Evolutionary conservation across 2,329 filamentous ascomycete genomes (phyloP), one percentile per base, ranked within the genome.

Genomic region (Fusarium odoratissimum): DNA sequence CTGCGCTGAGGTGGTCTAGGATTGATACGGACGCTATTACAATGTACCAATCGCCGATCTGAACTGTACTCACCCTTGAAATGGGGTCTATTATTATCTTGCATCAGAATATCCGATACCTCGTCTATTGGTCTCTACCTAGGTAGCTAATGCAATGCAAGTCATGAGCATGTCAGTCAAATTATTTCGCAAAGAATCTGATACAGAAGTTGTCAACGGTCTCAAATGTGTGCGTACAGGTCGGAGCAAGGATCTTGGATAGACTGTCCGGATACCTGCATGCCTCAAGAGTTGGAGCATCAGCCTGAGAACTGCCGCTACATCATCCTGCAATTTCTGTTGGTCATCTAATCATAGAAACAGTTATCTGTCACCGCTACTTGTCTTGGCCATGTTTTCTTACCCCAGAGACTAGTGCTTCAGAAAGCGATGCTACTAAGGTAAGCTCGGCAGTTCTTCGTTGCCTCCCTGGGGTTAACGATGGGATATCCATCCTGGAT

Each of bases 191-290:
- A 45, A 44, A 52, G 19, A 19, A 28, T 25, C 17, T 64, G 48
- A 69, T 69, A 64, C 65, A 31, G 33, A 17, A 46, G 19, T 21
- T 28, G 14, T 33, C 37, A 37, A 63, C 30, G 41, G 51, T 41
- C 41, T 41, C 60, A 67, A 28, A 51, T 45, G 33, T 17, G 19
- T 28, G 48, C 28, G 30, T 31, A 62, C 48, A 67, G 54, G 40
- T 35, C 51, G 52, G 44, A 42, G 40, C 62, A 71, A 41, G 54
- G 49, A 62, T 67, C 44, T 49, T 35, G 35, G 56, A 73, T 64
- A 56, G 67, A 67, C 54, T 64, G 37, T 46, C 46, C 66, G 54
- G 70, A 71, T 49, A 54, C 66, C 41, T 73, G 70, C 70, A 71
- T 73, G 41, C 44, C 40, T 46, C 37, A 51, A 59, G 52, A 60